These are phyloP conservation scores for Oldenlandia corymbosa DNA, from an alignment of 257 asterid genomes.

Conservation along the genomic window DNA sequence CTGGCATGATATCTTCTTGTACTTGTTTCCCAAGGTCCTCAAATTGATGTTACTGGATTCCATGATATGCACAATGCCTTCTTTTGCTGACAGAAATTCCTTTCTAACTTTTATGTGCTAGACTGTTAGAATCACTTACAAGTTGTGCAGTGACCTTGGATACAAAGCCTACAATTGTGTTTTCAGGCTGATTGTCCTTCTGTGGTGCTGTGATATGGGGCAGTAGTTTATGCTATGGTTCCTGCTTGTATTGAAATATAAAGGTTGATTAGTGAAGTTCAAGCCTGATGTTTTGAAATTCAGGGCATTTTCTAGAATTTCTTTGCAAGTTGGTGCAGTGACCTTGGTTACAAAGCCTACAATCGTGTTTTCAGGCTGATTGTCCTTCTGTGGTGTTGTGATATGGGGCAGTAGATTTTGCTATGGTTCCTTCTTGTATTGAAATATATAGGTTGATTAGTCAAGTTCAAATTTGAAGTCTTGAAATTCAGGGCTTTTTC, in stretches of 20 bases:
- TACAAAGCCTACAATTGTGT: too few species aligned
- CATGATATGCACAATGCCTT: background rate
- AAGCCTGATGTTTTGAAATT: background rate
- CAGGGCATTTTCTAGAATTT: background rate
- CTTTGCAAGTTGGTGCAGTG: too few species aligned
- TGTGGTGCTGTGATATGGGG: background rate
- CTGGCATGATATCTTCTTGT: background rate
- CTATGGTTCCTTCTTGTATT: too few species aligned
- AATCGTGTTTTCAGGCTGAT: too few species aligned
- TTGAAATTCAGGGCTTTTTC: too few species aligned
- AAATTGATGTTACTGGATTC: background rate
- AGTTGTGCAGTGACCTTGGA: background rate
- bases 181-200: background rate
- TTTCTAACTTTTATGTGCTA: too few species aligned
- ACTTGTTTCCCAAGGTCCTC: background rate
- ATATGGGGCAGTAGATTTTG: too few species aligned
- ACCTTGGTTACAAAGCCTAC: too few species aligned
- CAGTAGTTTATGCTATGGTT: background rate
- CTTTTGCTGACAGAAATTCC: background rate
- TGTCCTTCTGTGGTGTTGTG: too few species aligned
- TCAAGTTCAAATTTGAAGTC: too few species aligned
- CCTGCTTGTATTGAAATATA: background rate
- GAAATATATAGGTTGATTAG: too few species aligned
- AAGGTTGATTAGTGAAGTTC: background rate
- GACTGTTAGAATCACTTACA: too few species aligned